Evolutionary conservation across 2,329 filamentous ascomycete species (phyloP).

Genomic region (Ascochyta lentis): DNA sequence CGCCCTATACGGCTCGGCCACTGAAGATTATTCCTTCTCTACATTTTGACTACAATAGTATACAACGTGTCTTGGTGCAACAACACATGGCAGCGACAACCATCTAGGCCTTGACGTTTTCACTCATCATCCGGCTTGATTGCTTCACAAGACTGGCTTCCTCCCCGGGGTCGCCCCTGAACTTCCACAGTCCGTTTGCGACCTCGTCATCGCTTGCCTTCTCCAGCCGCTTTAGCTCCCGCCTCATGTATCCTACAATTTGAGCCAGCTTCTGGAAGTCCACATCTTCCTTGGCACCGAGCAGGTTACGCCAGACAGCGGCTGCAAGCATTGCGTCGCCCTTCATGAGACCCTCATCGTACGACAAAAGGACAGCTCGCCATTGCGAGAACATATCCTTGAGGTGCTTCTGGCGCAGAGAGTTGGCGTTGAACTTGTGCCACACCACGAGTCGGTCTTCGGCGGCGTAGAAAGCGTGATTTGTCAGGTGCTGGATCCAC

Average conservation of each 20-base stretch:
- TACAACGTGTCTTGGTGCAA: conserved; percentile 1
- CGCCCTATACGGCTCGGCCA: background rate
- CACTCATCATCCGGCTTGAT: conserved; percentile 33
- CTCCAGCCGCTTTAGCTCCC: conserved; percentile 62
- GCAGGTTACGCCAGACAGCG: conserved; percentile 93
- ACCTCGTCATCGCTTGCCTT: conserved; percentile 60
- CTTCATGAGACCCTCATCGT: conserved; percentile 80
- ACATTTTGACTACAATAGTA: conserved; percentile 10
- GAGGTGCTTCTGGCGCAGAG: conserved; percentile 65
- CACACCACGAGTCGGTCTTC: conserved; percentile 83
- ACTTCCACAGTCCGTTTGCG: conserved; percentile 56
- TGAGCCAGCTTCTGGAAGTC: conserved; percentile 66
- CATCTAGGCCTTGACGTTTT: conserved; percentile 20
- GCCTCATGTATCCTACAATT: conserved; percentile 69
- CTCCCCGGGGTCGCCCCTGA: conserved; percentile 55
- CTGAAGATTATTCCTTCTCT: background rate
- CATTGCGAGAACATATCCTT: conserved; percentile 95
- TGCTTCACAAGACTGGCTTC: conserved; percentile 37
- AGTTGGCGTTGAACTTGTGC: conserved; percentile 69
- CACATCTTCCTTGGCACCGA: conserved; percentile 72
- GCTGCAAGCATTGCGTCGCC: conserved; percentile 79
- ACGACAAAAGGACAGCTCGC: conserved; percentile 83
- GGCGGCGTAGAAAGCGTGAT: conserved; percentile 93
- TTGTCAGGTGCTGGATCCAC: conserved; percentile 89
- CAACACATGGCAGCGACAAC: background rate